Percentiles rank a stretch among this genome's conserved stretches.
phyloP scores from a whole-genome alignment of 1,139 yeast species.

The Hyphopichia wangnamkhiaoensis region DNA sequence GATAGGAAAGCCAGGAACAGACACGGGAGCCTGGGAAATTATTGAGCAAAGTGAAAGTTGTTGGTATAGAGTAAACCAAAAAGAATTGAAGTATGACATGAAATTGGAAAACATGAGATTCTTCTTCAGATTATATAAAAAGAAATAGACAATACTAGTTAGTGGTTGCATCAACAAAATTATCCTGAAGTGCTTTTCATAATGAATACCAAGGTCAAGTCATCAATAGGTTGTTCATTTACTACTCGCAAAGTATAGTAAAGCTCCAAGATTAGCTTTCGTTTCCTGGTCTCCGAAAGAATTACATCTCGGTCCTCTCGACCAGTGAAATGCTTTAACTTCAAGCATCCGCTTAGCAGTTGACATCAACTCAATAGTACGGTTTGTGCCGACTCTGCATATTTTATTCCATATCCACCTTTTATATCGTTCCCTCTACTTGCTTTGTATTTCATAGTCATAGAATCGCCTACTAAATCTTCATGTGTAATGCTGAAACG shows the following conservation, averaged over 20 bases:
- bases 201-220: not conserved
- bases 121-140: constrained; percentile 72
- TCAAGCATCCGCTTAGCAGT: too few relatives aligned
- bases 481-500: constrained; percentile 30
- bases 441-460: constrained; percentile 29
- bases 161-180: constrained; percentile 14
- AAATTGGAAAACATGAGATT: constrained; percentile 87
- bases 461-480: constrained; percentile 13
- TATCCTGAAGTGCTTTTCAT: constrained; percentile 8
- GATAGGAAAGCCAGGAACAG: constrained; percentile 52
- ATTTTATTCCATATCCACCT: constrained; percentile 26
- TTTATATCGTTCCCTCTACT: constrained; percentile 18
- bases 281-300: constrained; percentile 8
- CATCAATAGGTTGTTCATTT: constrained; percentile 1
- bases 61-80: constrained; percentile 71
- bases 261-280: constrained; percentile 13
- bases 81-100: constrained; percentile 61
- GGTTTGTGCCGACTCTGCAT: constrained; percentile 17
- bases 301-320: not conserved
- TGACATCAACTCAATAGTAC: too few relatives aligned
- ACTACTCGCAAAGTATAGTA: constrained; percentile 13
- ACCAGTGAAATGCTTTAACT: too few relatives aligned
- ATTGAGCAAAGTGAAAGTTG: constrained; percentile 69
- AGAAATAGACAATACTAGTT: constrained; percentile 24
- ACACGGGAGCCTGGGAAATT: constrained; percentile 64